Conservation (phyloP, 495 filamentous ascomycete genomes). For the Aspergillus kassunensis region DNA sequence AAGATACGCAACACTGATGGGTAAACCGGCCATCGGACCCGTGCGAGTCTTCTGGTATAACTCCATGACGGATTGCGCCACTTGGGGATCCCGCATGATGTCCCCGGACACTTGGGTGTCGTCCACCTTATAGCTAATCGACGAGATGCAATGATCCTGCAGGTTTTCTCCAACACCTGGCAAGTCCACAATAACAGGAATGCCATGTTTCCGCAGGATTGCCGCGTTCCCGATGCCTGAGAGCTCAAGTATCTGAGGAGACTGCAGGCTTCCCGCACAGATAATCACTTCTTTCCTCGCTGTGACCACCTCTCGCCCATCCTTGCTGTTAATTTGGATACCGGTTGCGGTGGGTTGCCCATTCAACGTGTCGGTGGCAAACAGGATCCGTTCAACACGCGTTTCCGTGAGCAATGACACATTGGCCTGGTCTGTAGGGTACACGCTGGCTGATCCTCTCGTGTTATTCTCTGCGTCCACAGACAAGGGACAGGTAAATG, state of each 20-base stretch:
- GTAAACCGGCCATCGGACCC: conserved; percentile 1
- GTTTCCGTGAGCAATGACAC: conserved; percentile 45
- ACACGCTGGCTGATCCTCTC: conserved; percentile 44
- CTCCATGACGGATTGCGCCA: conserved; percentile 2
- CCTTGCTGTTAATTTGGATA: conserved; percentile 29
- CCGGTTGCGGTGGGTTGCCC: conserved; percentile 5
- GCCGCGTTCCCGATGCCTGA: conserved; percentile 47
- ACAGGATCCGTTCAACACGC: conserved; percentile 40
- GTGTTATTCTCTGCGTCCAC: conserved; percentile 41
- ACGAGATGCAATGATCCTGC: conserved; percentile 15
- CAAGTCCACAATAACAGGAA: conserved; percentile 27
- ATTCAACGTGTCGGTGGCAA: conserved; percentile 22
- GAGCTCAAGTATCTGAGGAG: conserved; percentile 39
- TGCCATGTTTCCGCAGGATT: conserved; percentile 25
- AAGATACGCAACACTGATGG: neutral
- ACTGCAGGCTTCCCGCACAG: conserved; percentile 11
- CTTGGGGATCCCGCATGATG: neutral
- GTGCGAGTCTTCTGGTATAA: neutral
- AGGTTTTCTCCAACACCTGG: conserved; percentile 34
- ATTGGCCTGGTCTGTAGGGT: conserved; percentile 40
- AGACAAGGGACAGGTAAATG: conserved; percentile 15
- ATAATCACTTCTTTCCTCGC: conserved; percentile 33
- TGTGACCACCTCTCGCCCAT: conserved; percentile 17
- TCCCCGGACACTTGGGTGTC: conserved; percentile 5
- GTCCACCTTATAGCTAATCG: conserved; percentile 11